Evolutionary conservation across 2,329 filamentous ascomycete species (phyloP).

Genomic region (Fusarium equiseti): DNA sequence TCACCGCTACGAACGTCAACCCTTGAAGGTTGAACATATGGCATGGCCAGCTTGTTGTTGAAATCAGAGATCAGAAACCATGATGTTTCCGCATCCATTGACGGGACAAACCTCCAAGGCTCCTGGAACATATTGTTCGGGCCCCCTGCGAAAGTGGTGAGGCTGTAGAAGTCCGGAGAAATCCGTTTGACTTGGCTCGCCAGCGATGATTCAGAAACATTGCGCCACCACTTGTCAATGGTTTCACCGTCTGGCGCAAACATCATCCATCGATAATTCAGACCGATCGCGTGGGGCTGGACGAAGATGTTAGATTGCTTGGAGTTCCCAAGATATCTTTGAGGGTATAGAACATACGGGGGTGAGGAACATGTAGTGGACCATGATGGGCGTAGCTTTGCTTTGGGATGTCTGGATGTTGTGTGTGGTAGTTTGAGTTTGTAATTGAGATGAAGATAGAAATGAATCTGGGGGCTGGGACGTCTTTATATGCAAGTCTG

Average conservation of each 20-base stretch:
- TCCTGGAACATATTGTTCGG: no score
- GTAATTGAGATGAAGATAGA: background rate
- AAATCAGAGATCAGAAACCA: background rate
- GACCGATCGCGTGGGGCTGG: background rate
- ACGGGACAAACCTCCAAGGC: background rate
- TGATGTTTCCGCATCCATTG: background rate
- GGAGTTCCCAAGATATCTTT: no score
- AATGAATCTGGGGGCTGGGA: background rate
- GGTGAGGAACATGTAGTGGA: background rate
- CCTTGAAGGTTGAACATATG: background rate
- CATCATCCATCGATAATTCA: background rate
- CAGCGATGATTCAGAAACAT: background rate
- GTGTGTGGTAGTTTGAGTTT: background rate
- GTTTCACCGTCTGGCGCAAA: background rate
- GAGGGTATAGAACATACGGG: background rate
- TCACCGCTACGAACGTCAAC: background rate
- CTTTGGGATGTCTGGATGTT: background rate
- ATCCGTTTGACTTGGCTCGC: background rate
- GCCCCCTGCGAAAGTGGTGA: no score
- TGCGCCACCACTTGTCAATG: background rate
- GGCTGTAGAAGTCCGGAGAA: background rate
- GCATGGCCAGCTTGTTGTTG: background rate
- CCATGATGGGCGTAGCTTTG: background rate
- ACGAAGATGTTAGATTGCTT: background rate
- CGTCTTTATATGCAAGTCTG: background rate